Base-by-base conservation (phyloP, 1,284 basidiomycete species). In the Agroathelia rolfsii region DNA sequence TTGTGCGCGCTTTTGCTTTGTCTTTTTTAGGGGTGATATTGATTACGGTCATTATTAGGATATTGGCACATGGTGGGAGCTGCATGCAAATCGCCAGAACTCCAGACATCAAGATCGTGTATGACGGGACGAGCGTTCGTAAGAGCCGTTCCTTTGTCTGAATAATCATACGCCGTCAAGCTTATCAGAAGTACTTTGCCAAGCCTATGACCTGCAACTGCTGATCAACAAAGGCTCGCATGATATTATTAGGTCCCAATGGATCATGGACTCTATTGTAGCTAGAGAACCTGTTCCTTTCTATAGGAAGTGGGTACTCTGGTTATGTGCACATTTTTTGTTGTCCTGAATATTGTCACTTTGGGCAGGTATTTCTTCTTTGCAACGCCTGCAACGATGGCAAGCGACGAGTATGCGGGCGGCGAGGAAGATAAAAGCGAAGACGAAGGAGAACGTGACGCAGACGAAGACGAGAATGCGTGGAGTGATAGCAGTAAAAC, bases 261-360 rank as follows among this genome's bases (percentile, higher is more conserved):
- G 89, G 88, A 63, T 95, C 30, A 51, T 66, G 27, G 84, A 89
- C 46, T 88, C 78, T n/a, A 66, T 92, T 26, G 60, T 66, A 3
- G 58, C 63, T 18, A 66, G 64, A 10, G 56, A 67, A 34, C 55
- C 64, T 10, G 50, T 76, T 9, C 77, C 85, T 0, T 52, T 89
- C 28, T 62, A 59, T 21, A 76, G 78, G 51, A 81, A 73, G 85
- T 90, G 48, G 28, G 53, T 40, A 18, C 20, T 16, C 3, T 21
- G 17, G 23, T 20, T 6, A 18, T 30, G 30, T 14, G 22, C 13
- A 35, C 18, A 24, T 20, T 10, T 23, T 12, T 38, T 10, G 2
- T 2, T 21, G 24, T 10, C 18, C 11, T 26, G 26, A 11, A 18
- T 32, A 13, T 2, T 41, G 19, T 28, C 16, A 12, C 18, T 29